Evolutionary conservation across 768 basidiomycete species (phyloP).

Genomic region (Tricholoma flavovirens): DNA sequence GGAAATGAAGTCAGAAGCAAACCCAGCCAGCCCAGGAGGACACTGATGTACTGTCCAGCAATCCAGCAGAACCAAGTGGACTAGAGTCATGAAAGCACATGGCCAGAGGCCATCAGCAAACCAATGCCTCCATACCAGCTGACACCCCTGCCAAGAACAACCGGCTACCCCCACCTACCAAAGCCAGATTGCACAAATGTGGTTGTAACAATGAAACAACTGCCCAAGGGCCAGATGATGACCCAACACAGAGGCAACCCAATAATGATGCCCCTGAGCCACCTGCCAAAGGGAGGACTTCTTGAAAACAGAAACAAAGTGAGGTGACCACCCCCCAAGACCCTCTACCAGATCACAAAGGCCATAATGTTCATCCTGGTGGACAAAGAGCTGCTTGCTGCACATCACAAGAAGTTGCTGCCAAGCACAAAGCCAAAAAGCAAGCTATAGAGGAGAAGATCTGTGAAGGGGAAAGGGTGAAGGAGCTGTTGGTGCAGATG

Average conservation of each 20-base stretch:
- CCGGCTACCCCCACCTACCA: not conserved
- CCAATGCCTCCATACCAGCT: not conserved
- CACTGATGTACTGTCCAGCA: not conserved
- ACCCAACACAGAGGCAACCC: constrained; percentile 1
- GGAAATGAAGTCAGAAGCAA: too few relatives aligned
- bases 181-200: not conserved
- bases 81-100: not conserved
- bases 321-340: not conserved
- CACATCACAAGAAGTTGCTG: constrained; percentile 9
- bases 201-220: not conserved
- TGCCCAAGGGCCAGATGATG: not conserved
- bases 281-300: not conserved
- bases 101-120: not conserved
- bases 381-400: not conserved
- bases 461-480: constrained; percentile 5
- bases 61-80: not conserved
- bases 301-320: not conserved
- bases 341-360: constrained; percentile 10
- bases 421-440: not conserved
- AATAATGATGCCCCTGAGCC: constrained; percentile 1
- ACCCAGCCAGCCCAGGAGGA: not conserved
- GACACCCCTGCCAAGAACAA: not conserved
- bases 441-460: constrained; percentile 1
- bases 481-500: constrained; percentile 3
- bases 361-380: constrained; percentile 10